Percentiles rank a stretch among this genome's conserved stretches.
These are phyloP conservation scores for Rhodotorula sphaerocarpa DNA, from an alignment of 768 basidiomycete species.

Conservation along the genomic window DNA sequence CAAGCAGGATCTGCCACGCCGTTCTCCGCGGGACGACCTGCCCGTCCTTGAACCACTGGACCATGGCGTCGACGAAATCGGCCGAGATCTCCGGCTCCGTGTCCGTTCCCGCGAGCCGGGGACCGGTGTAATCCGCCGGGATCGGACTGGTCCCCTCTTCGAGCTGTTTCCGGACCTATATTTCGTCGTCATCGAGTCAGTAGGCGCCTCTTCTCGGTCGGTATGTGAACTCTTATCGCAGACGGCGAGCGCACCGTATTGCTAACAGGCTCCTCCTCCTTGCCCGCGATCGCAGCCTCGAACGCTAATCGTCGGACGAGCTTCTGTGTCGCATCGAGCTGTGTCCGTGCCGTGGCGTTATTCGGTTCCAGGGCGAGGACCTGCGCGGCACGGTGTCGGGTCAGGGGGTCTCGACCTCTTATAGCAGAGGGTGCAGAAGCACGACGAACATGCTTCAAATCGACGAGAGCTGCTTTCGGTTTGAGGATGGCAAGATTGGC, in stretches of 20 bases:
- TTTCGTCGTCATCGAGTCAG: too few relatives aligned
- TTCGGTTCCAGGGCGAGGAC: conserved; percentile 67
- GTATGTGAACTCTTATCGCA: too few relatives aligned
- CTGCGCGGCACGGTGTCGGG: conserved; percentile 42
- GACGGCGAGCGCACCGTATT: conserved; percentile 52
- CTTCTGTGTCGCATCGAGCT: conserved; percentile 82
- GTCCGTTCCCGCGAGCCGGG: conserved; percentile 51
- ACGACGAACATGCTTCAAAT: conserved; percentile 60
- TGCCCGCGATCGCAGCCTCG: conserved; percentile 60
- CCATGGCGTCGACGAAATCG: conserved; percentile 75
- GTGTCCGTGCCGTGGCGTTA: conserved; percentile 68
- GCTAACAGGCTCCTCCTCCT: conserved; percentile 78
- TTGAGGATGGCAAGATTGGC: conserved; percentile 79
- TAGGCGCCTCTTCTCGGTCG: too few relatives aligned
- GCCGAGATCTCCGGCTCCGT: conserved; percentile 53
- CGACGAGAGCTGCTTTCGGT: conserved; percentile 72
- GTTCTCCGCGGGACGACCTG: conserved; percentile 64
- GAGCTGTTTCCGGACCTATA: conserved; percentile 31
- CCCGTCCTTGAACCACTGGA: conserved; percentile 87
- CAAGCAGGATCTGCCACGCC: conserved; percentile 91
- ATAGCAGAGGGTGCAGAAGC: conserved; percentile 50
- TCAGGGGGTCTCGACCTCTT: too few relatives aligned
- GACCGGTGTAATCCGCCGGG: conserved; percentile 66
- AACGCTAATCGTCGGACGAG: conserved; percentile 58
- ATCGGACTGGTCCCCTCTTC: conserved; percentile 47